These are phyloP conservation scores for Aspergillus arachidicola DNA, from an alignment of 2,329 filamentous ascomycete genomes.

Conservation along the genomic window DNA sequence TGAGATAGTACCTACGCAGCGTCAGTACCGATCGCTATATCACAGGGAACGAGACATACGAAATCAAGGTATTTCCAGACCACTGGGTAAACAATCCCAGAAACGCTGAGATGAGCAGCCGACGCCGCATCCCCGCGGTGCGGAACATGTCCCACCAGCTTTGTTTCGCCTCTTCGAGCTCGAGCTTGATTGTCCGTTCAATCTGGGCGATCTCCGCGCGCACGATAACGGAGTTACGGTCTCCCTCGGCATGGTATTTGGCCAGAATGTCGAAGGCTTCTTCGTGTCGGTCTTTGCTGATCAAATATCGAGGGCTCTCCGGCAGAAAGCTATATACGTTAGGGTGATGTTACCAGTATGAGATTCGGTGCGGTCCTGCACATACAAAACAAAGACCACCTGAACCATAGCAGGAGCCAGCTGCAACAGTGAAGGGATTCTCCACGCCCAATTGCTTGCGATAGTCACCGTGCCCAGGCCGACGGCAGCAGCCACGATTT, in stretches of 20 bases:
- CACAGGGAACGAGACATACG: constrained; percentile 13
- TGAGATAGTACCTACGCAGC: constrained; percentile 25
- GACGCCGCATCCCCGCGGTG: constrained; percentile 35
- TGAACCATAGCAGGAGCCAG: constrained; percentile 31
- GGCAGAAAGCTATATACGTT: constrained; percentile 26
- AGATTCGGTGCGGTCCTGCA: not conserved
- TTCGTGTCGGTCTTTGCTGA: constrained; percentile 30
- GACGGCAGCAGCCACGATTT: constrained; percentile 31
- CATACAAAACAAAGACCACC: constrained; percentile 26
- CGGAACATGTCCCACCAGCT: constrained; percentile 33
- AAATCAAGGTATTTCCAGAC: constrained; percentile 40
- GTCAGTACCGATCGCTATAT: constrained; percentile 7
- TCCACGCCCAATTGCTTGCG: constrained; percentile 47
- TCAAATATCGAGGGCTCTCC: constrained; percentile 29
- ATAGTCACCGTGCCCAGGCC: constrained; percentile 37
- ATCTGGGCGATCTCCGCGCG: constrained; percentile 65
- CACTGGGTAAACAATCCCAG: constrained; percentile 44
- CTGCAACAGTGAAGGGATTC: constrained; percentile 52
- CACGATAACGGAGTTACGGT: constrained; percentile 55
- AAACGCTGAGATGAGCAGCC: constrained; percentile 31
- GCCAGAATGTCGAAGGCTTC: constrained; percentile 33
- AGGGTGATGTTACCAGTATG: not conserved
- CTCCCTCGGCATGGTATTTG: constrained; percentile 56
- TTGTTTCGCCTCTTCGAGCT: constrained; percentile 47
- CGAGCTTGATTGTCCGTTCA: constrained; percentile 57